Conservation (phyloP, 2,329 filamentous ascomycete species). For the Camptophora hylomeconis region DNA sequence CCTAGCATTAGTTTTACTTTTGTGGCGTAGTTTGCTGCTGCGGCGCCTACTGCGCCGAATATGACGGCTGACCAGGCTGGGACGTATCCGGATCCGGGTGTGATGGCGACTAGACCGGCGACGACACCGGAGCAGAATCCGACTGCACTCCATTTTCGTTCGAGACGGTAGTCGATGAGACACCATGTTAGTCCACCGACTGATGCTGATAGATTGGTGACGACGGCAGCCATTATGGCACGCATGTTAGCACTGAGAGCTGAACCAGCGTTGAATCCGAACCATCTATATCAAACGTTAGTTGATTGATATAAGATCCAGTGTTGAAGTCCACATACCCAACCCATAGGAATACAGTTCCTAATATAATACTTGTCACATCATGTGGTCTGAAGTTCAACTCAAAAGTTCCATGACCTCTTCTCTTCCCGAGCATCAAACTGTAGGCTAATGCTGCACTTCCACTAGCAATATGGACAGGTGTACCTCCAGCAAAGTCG, state of each 20-base stretch:
- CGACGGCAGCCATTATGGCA: slow-evolving; percentile 43
- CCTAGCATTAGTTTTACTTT: slow-evolving; percentile 39
- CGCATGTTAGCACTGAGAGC: slow-evolving; percentile 61
- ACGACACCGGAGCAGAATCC: slow-evolving; percentile 44
- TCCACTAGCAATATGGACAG: slow-evolving; percentile 57
- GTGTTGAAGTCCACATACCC: slow-evolving; percentile 52
- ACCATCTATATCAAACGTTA: slow-evolving; percentile 42
- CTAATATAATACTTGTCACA: slow-evolving; percentile 81
- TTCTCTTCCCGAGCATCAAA: slow-evolving; percentile 78
- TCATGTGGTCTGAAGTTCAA: slow-evolving; percentile 78
- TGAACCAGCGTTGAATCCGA: slow-evolving; percentile 84
- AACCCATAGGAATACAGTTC: slow-evolving; percentile 88
- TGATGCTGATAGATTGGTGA: slow-evolving; percentile 45
- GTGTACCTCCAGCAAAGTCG: slow-evolving; percentile 51
- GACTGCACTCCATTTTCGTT: slow-evolving; percentile 37
- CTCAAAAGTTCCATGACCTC: slow-evolving; percentile 57
- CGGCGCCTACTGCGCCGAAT: slow-evolving; percentile 39
- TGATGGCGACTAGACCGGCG: slow-evolving; percentile 45
- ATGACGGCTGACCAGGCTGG: slow-evolving; percentile 39
- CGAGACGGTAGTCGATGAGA: slow-evolving; percentile 38
- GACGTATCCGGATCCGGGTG: slow-evolving; percentile 44
- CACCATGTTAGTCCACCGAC: slow-evolving; percentile 43
- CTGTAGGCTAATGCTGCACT: slow-evolving; percentile 77
- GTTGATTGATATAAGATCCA: slow-evolving; percentile 21
- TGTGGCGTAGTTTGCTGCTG: slow-evolving; percentile 35